Evolutionary conservation across 306 rosid genomes (phyloP).

Genomic region (Casuarina cunninghamiana): DNA sequence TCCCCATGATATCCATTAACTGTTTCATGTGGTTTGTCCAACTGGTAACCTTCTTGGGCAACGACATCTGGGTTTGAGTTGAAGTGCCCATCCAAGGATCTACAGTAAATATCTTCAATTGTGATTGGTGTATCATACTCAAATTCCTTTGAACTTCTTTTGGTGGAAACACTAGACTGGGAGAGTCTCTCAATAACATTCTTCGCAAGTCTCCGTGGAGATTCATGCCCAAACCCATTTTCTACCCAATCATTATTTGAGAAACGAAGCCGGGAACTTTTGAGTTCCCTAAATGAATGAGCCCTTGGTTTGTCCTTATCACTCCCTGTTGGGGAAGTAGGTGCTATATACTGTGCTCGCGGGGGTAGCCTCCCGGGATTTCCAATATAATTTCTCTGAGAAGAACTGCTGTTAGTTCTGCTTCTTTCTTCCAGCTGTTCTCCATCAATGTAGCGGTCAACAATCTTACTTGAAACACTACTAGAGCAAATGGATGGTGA

Average conservation of each 20-base stretch:
- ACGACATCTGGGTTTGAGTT: conserved; percentile 50
- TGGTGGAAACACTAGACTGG: conserved; percentile 50
- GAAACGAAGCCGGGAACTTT: conserved; percentile 41
- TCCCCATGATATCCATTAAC: conserved; percentile 43
- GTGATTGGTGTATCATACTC: conserved; percentile 65
- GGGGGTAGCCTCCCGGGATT: conserved; percentile 76
- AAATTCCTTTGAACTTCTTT: conserved; percentile 44
- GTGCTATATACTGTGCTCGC: conserved; percentile 62
- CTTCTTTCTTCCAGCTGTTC: conserved; percentile 70
- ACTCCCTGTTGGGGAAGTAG: conserved; percentile 61
- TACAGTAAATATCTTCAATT: conserved; percentile 68
- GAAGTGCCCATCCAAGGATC: conserved; percentile 47
- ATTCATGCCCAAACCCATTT: conserved; percentile 67
- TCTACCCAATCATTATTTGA: conserved; percentile 70
- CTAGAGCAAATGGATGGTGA: conserved; percentile 76
- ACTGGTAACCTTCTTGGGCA: conserved; percentile 39
- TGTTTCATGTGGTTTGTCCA: conserved; percentile 48
- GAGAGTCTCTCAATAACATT: conserved; percentile 87
- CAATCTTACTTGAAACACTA: conserved; percentile 57
- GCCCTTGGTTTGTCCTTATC: conserved; percentile 52
- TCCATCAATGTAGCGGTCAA: conserved; percentile 90
- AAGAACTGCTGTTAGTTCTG: conserved; percentile 37
- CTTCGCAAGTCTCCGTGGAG: conserved; percentile 82
- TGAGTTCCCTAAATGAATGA: conserved; percentile 74
- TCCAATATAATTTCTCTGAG: conserved; percentile 44